Evolutionary conservation across 2,329 filamentous ascomycete genomes (phyloP), one percentile per base, ranked within the genome.

Genomic region (Davidsoniella virescens): DNA sequence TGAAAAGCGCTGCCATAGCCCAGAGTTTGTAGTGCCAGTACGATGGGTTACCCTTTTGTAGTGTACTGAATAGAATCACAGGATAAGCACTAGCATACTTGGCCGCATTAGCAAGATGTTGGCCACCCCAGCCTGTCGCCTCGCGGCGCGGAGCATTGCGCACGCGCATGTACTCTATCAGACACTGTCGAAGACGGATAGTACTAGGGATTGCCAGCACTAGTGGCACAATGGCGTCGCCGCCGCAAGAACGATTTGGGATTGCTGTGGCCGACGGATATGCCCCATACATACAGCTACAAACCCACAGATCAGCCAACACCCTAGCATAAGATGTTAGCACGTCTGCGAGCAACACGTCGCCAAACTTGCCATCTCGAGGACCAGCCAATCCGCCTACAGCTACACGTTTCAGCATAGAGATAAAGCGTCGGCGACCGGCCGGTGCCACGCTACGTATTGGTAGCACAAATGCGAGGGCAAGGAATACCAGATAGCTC

Each of bases 31-130:
- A 73, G 54, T 65, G 64, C 4, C 67, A 64, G 3, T 64, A 58
- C 8, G 58, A 62, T 18, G 62, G 64, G 36, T 62, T 61, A 69
- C 62, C 78, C 54, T 84, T 75, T 66, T 87, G 80, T 60, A 92
- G 64, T 1, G 87, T 80, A 53, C 78, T 81, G 49, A 94, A 71
- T 40, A 90, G 71, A 58, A 96, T 84, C 50, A 96, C 88, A 2
- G 92, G 92, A 59, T 96, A 94, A 0, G 90, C 87, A 8, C 80
- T 87, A n/a, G 83, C 76, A 65, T 98, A 98, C 66, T 98, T 98
- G 59, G 87, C 67, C 8, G 90, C 90, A 71, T 98, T 98, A 62
- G 87, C 87, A 26, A 95, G 70, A 64, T 95, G 87, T 62, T 90
- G 84, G 4, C 84, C 84, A 26, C 84, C 87, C 79, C 81, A 87